Evolutionary conservation across 257 asterid genomes (phyloP).

Genomic region (Solanum piurae): DNA sequence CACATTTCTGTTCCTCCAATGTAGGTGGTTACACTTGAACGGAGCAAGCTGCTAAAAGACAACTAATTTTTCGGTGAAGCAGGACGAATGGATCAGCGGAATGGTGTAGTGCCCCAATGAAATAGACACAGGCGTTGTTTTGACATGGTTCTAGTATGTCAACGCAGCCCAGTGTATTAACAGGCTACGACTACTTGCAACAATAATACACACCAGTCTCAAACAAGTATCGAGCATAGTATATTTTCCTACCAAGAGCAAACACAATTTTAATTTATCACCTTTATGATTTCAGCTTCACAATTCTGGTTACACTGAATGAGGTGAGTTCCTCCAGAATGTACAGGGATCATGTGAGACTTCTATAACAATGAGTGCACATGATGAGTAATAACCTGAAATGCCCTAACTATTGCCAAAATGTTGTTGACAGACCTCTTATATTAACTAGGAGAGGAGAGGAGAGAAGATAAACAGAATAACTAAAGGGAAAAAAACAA

Average conservation of each 20-base stretch:
- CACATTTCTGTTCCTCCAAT: background rate
- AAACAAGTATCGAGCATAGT: background rate
- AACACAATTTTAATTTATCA: background rate
- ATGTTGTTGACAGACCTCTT: constrained; percentile 4
- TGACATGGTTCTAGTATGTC: background rate
- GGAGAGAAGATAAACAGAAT: constrained; percentile 13
- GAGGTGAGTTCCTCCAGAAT: constrained; percentile 5
- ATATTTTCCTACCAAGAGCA: background rate
- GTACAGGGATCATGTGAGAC: constrained; percentile 7
- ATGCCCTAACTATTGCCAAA: constrained; percentile 7
- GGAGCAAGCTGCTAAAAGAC: background rate
- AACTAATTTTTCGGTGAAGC: background rate
- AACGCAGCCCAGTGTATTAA: background rate
- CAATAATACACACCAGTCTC: background rate
- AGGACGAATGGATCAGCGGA: background rate
- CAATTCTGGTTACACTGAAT: background rate
- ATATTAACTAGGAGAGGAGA: constrained; percentile 4
- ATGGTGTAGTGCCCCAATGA: background rate
- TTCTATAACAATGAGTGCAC: constrained; percentile 7
- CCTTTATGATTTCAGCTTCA: background rate
- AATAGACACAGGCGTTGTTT: background rate
- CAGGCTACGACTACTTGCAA: background rate
- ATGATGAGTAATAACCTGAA: background rate
- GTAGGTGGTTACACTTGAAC: background rate
- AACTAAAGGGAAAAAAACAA: background rate